Conservation (phyloP, 2,329 filamentous ascomycete species). For the Aspergillus chevalieri region DNA sequence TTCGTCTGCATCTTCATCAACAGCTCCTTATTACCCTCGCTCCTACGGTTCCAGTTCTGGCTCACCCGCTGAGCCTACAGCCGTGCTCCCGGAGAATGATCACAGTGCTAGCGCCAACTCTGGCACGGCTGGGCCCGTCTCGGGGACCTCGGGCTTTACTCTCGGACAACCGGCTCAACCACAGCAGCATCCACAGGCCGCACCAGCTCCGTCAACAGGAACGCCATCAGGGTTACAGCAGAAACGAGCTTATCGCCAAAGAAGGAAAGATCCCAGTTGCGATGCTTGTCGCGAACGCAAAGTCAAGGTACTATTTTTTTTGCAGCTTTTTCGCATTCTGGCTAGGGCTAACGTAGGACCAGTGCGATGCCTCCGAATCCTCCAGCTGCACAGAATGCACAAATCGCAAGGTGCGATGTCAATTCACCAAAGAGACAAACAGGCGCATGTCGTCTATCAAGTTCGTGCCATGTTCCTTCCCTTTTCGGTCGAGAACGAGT, state of each 20-base stretch:
- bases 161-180: constrained; percentile 46
- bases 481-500: neutral
- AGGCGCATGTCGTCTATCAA: constrained; percentile 98
- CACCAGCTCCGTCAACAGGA: neutral
- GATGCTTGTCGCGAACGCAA: constrained; percentile 87
- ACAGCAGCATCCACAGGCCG: constrained; percentile 45
- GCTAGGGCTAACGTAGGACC: constrained; percentile 3
- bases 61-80: constrained; percentile 34
- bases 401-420: constrained; percentile 92
- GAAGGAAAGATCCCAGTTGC: constrained; percentile 93
- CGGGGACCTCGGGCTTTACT: constrained; percentile 28
- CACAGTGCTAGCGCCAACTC: no score
- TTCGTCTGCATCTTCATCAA: constrained; percentile 33
- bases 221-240: constrained; percentile 48
- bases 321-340: neutral
- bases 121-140: constrained; percentile 33
- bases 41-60: constrained; percentile 36
- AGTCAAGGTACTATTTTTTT: constrained; percentile 48
- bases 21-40: constrained; percentile 26
- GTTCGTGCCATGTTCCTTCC: constrained; percentile 36
- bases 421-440: constrained; percentile 99
- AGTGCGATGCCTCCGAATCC: constrained; percentile 94
- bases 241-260: constrained; percentile 89
- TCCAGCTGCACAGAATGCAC: constrained; percentile 96
- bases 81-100: constrained; percentile 28